Evolutionary conservation across 2,329 filamentous ascomycete species (phyloP), one percentile per base, ranked within the genome.

Genomic region (Coniochaeta pulveracea): DNA sequence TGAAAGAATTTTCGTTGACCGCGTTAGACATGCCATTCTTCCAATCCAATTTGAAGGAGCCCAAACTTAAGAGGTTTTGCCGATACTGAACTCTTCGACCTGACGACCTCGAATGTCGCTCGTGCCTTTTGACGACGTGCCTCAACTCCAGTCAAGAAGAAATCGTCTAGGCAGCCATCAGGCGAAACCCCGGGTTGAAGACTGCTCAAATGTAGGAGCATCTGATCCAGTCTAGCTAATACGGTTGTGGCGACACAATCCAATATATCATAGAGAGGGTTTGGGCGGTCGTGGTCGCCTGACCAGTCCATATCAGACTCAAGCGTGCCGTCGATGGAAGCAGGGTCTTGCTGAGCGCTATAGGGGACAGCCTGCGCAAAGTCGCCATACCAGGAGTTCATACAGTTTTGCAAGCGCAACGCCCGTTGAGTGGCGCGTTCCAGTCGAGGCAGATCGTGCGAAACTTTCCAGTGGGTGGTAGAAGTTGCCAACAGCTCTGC

Each of bases 191-290:
- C n/a, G n/a, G n/a, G n/a, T n/a, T n/a, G 11, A 4, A 31, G n/a
- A 3, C n/a, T 31, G 28, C 28, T 19, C 7, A 31, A 15, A 14
- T 19, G 22, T n/a, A 31, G 28, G 18, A 31, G 14, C 28, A 31
- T 31, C 5, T 19, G 28, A 19, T 31, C 28, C 9, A 21, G 15
- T n/a, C 32, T 30, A 12, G 22, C 22, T n/a, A 34, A 16, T 17
- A 34, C 33, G n/a, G 33, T 19, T 9, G 26, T 34, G 11, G 23
- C 25, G n/a, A 34, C 23, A 25, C 33, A 34, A n/a, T 19, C 25
- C 16, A 34, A 15, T 8, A 34, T 31, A 10, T 19, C 24, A 12
- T 16, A 27, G 10, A 34, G 22, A 11, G 28, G 33, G 18, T 18
- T 34, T 18, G 23, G 15, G 16, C 28, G 19, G 23, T 8, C 8